phyloP scores from a whole-genome alignment of 257 asterid genomes.

The Salvia splendens region DNA sequence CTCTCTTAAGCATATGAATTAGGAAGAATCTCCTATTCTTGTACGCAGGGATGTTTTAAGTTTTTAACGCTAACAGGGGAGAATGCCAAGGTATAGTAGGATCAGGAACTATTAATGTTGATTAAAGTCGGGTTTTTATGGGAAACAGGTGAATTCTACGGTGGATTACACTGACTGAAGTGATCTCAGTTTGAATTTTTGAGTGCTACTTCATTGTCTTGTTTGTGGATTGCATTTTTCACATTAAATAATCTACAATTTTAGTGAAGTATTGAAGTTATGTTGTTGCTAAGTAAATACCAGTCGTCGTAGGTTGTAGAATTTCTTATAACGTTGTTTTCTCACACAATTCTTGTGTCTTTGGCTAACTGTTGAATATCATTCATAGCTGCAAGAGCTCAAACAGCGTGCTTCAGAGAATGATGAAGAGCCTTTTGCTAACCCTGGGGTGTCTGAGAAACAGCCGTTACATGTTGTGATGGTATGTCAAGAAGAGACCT shows the following conservation, averaged over 20 bases:
- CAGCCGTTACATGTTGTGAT: conserved; percentile 93
- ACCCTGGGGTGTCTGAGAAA: conserved; percentile 86
- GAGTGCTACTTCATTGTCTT: conserved; percentile 4
- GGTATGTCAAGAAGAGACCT: conserved; percentile 54
- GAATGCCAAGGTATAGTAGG: not conserved
- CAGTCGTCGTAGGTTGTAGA: not conserved
- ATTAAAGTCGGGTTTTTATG: not conserved
- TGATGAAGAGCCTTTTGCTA: conserved; percentile 67
- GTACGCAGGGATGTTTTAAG: not conserved
- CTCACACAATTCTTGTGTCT: conserved; percentile 14
- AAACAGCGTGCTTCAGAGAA: conserved; percentile 83
- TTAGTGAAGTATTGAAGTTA: conserved; percentile 8
- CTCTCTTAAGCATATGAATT: not conserved
- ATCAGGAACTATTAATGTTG: not conserved
- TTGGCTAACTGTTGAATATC: conserved; percentile 30
- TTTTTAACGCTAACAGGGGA: not conserved
- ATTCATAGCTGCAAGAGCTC: conserved; percentile 84
- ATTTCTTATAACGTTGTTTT: not conserved
- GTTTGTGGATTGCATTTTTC: conserved; percentile 1
- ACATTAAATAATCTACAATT: conserved; percentile 3
- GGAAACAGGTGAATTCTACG: not conserved
- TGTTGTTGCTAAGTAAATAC: conserved; percentile 4
- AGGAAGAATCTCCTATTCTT: not conserved
- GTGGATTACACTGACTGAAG: not conserved
- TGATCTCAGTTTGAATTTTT: not conserved